Conservation (phyloP, 352 stramenopile genomes). For the Globisporangium paddicum region DNA sequence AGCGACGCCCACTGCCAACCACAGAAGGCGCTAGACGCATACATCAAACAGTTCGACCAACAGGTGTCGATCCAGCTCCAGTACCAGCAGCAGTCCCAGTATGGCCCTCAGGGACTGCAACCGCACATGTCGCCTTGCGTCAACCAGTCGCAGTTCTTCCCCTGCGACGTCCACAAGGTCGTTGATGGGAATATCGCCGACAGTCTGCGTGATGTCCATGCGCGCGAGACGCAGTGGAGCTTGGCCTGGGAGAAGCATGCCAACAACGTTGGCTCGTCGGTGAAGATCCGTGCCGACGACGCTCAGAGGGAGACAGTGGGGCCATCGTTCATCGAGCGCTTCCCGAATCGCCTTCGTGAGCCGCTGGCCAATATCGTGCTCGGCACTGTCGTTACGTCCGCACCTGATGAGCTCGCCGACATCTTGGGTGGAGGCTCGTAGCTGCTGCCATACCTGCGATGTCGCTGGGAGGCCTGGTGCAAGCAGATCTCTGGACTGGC, state of each 20-base stretch:
- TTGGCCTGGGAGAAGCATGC: conserved; percentile 58
- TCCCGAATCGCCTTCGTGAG: conserved; percentile 41
- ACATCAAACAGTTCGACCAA: conserved; percentile 80
- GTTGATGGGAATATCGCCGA: conserved; percentile 61
- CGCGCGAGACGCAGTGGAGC: conserved; percentile 33
- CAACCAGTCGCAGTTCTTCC: conserved; percentile 81
- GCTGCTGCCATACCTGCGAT: no score
- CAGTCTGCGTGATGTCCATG: conserved; percentile 26
- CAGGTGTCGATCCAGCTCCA: conserved; percentile 73
- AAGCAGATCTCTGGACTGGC: no score
- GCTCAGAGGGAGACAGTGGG: conserved; percentile 34
- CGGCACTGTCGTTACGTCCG: conserved; percentile 24
- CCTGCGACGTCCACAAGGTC: conserved; percentile 73
- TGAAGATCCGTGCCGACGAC: conserved; percentile 59
- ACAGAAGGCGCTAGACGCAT: conserved; percentile 71
- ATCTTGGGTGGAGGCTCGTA: conserved; percentile 40
- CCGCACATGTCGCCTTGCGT: conserved; percentile 76
- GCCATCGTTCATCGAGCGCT: conserved; percentile 64
- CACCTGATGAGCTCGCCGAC: conserved; percentile 40
- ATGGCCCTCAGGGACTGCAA: conserved; percentile 56
- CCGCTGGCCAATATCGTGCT: conserved; percentile 15
- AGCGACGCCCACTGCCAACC: conserved; percentile 38
- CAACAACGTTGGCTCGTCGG: conserved; percentile 53
- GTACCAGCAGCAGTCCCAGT: conserved; percentile 65
- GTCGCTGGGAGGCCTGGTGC: no score